Evolutionary conservation across 345 rosid species (phyloP), one percentile per base, ranked within the genome.

Genomic region (Camelina sativa): DNA sequence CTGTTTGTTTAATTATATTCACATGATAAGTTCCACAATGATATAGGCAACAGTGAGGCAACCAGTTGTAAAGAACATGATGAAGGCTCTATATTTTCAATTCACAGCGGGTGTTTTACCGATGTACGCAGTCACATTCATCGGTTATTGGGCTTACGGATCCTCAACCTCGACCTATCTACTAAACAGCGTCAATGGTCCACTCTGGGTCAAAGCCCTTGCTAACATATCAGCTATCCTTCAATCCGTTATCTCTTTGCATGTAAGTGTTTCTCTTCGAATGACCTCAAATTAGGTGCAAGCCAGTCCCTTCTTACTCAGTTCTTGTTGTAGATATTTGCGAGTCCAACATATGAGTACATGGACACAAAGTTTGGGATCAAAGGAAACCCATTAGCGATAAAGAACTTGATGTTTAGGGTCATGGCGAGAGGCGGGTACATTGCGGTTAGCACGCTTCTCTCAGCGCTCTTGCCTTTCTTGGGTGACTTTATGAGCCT

Each of bases 131-230:
- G 90, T 92, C 65, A 78, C 92, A 5, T 88, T 88, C 41, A 73
- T 86, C 0, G 99, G 97, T 15, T 95, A 95, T 44, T 95, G 99
- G 99, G 99, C 99, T 2, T 95, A 95, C 25, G 99, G 99, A n/a
- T 73, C 90, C 59, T 79, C 88, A 10, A 85, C 97, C 9, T 66
- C 93, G 0, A 68, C 91, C 6, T 92, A 92, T 72, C 69, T 95
- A 75, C 94, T 95, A 47, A 89, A 81, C 72, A 90, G 82, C 1
- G 86, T 83, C 54, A 84, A 12, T 19, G 99, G 99, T 28, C 96
- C 97, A 2, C 82, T 83, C 57, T 92, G 97, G 99, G 74, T 90
- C 65, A 95, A 89, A 87, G 81, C 89, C 3, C 19, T 85, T 37
- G 99, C 94, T 58, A 92, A 92, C 64, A 53, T 92, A 38, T 72